Conservation (phyloP, 2,329 filamentous ascomycete genomes). For the Aspergillus tanneri region DNA sequence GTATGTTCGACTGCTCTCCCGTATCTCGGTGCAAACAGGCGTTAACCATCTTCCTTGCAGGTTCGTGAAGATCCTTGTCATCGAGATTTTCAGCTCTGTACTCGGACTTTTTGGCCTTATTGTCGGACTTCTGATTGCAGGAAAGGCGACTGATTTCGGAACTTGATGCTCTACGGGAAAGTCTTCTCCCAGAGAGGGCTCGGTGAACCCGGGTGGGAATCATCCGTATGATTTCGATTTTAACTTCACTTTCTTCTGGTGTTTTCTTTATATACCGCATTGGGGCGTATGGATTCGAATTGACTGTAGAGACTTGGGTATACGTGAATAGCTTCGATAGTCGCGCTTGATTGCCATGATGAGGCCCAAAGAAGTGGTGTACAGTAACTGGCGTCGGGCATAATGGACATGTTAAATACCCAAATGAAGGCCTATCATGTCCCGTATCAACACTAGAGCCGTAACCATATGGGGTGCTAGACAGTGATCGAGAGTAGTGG, state of each 20-base stretch:
- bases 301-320: slow-evolving; percentile 28
- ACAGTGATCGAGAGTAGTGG: too few species aligned
- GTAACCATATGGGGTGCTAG: not conserved
- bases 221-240: slow-evolving; percentile 26
- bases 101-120: slow-evolving; percentile 95
- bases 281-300: slow-evolving; percentile 40
- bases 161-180: slow-evolving; percentile 19
- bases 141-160: slow-evolving; percentile 75
- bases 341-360: slow-evolving; percentile 26
- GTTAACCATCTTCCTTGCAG: slow-evolving; percentile 47
- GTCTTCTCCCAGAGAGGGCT: slow-evolving; percentile 20
- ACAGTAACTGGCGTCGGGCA: slow-evolving; percentile 27
- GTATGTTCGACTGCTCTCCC: slow-evolving; percentile 54
- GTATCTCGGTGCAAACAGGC: not conserved
- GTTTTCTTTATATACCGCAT: slow-evolving; percentile 40
- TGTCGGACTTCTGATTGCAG: slow-evolving; percentile 82
- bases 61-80: slow-evolving; percentile 97
- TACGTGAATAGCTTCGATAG: slow-evolving; percentile 31
- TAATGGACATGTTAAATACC: slow-evolving; percentile 14
- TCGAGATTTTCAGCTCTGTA: slow-evolving; percentile 98
- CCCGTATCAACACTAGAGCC: not conserved
- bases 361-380: slow-evolving; percentile 14
- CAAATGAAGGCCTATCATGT: not conserved
- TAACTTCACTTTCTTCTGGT: slow-evolving; percentile 20
- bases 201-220: slow-evolving; percentile 15